Evolutionary conservation across 352 stramenopile genomes (phyloP), one percentile per base, ranked within the genome.

Genomic region (Globisporangium polare): DNA sequence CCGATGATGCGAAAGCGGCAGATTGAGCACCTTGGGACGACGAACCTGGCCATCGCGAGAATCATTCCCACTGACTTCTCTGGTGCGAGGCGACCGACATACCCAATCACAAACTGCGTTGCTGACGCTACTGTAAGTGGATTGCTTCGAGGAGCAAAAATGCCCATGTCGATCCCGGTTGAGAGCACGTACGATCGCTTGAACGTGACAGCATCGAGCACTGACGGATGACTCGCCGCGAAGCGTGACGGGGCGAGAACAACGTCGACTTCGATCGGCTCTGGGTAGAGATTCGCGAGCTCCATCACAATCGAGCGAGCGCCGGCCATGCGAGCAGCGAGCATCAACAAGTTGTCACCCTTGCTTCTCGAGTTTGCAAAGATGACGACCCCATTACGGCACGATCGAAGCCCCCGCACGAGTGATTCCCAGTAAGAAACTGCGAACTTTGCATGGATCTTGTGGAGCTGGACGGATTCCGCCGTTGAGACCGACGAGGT

Each of bases 201-300:
- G 46, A 69, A 65, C 0, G 2, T 60, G 8, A 83, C 65, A 26
- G 57, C 72, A 13, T 24, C 60, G 10, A 42, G 24, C 10, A 86
- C 67, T 1, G 71, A 84, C 24, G 75, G 80, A 35, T 89, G 79
- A 0, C 72, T 26, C 12, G 70, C 65, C 3, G 79, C 71, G 46
- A 78, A 89, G 29, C 77, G 77, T 3, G 79, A 89, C 1, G 77
- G 79, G n/a, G 73, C 72, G 5, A 89, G 65, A 15, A 89, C 61
- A 13, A 73, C 62, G 29, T 89, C 79, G 20, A 86, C 71, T 0
- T 71, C 41, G 5, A 86, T 35, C 20, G 35, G 37, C 20, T 67
- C 65, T 1, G 79, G 77, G 9, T 71, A 47, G 1, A 89, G 50
- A 53, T 86, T 89, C 2, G 79, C 62, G 5, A 89, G 66, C 56